These are phyloP conservation scores for Clavulina sp. DNA, from an alignment of 768 basidiomycete species.

Conservation along the genomic window DNA sequence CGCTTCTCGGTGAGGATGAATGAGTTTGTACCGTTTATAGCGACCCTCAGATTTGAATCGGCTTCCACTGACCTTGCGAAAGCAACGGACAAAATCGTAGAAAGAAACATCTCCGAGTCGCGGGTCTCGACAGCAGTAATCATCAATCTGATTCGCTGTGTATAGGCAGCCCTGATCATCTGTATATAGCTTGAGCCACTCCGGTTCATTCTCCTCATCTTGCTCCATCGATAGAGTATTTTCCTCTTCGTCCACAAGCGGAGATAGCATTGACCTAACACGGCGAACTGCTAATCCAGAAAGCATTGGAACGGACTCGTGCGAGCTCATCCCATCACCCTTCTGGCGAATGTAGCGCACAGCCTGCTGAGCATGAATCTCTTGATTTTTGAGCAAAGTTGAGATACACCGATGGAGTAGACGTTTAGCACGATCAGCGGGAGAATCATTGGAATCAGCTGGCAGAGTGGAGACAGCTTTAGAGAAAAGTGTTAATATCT, in stretches of 20 bases:
- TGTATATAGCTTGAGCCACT: not conserved
- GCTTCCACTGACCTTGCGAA: conserved; percentile 7
- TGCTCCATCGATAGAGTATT: not conserved
- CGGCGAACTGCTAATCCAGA: conserved; percentile 11
- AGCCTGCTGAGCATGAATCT: conserved; percentile 23
- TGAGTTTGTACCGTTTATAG: conserved; percentile 1
- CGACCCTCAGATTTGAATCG: not conserved
- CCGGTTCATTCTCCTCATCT: not conserved
- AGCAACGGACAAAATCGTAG: conserved; percentile 17
- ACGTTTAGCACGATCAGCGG: conserved; percentile 11
- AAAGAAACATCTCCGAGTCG: conserved; percentile 14
- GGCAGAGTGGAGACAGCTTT: conserved; percentile 12
- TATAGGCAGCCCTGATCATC: conserved; percentile 1
- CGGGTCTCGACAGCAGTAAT: conserved; percentile 16
- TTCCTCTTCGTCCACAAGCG: not conserved
- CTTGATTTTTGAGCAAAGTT: conserved; percentile 17
- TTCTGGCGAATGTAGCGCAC: conserved; percentile 17
- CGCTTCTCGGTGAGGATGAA: not conserved
- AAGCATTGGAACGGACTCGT: conserved; percentile 17
- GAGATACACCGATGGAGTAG: conserved; percentile 20
- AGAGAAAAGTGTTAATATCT: conserved; percentile 17
- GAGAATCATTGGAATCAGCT: not conserved
- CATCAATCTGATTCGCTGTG: conserved; percentile 15
- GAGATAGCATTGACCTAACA: not conserved
- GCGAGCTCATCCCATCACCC: conserved; percentile 17